Base-by-base conservation (phyloP, 257 asterid genomes). In the Solanum ahanhuiri region DNA sequence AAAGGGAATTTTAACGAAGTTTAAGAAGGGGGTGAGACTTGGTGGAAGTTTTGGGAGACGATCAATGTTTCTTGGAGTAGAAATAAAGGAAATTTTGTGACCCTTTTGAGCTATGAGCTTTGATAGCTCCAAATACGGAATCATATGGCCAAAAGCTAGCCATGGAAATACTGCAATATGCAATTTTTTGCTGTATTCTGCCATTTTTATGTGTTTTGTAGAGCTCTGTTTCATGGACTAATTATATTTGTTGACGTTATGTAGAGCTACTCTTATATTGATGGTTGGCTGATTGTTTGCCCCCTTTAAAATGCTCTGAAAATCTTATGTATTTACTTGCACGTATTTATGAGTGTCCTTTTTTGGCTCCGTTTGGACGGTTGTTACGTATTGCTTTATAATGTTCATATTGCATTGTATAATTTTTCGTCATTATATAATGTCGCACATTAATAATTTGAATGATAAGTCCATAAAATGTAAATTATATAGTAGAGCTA, bases 101-200 rank as follows among this genome's bases (percentile, higher is more conserved):
- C 94, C 97, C 75, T 86, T 90, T 76, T 58, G 88, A 18, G 94
- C 93, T 0, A 91, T 71, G 88, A 85, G 86, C 88, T 93, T 93
- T 87, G 94, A 85, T 7, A 93, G 92, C 37, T 90, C 91, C 15
- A 90, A 41, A 88, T 1, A 92, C 12, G 96, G 97, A 43, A 90
- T 87, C 54, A 94, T 91, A 88, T 92, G 94, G 12, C 96, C 95
- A 63, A 94, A 93, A 69, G 94, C 96, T 1, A 94, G 89, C 95
- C 96, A 93, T 84, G 96, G 96, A 81, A 90, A 90, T 92, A 94
- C 82, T 2, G 69, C 94, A 12, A 92, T 45, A 87, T 92, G 94
- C 4, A 93, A 23, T 39, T 86, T 83, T 9, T 82, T 75, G 58
- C 1, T 23, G 7, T n/a, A 12, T 3, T 76, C 83, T 0, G 7